Percentiles rank a stretch among this genome's conserved stretches.
Conservation (phyloP, 2,329 filamentous ascomycete genomes). For the Colletotrichum cordylinicola region DNA sequence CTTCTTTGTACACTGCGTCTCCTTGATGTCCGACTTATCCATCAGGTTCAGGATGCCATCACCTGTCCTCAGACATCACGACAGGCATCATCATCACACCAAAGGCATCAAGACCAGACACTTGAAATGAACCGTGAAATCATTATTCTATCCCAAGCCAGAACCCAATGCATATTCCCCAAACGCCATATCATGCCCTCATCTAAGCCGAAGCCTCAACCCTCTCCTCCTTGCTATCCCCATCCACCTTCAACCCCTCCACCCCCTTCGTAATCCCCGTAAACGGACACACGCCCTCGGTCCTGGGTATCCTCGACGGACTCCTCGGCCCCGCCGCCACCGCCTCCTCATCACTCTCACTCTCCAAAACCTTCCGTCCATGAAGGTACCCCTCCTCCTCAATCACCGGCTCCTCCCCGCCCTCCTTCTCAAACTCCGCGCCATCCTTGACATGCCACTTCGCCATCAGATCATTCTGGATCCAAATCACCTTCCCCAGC, state of each 20-base stretch:
- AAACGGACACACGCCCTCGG: conserved; percentile 29
- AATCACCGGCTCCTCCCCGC: conserved; percentile 50
- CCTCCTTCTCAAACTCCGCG: conserved; percentile 58
- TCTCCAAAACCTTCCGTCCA: conserved; percentile 63
- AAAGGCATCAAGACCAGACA: neutral
- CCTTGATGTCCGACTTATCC: too few species aligned
- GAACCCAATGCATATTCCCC: neutral
- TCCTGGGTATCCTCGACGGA: conserved; percentile 21
- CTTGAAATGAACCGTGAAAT: neutral
- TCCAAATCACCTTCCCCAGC: conserved; percentile 83
- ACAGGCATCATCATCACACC: neutral
- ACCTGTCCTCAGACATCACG: too few species aligned
- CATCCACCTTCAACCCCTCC: neutral
- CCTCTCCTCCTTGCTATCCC: neutral
- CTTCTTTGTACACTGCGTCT: neutral
- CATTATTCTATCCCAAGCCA: neutral
- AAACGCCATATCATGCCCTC: neutral
- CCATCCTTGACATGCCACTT: conserved; percentile 79
- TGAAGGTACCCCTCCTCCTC: conserved; percentile 70
- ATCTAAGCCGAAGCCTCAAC: neutral
- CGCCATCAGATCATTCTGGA: conserved; percentile 87
- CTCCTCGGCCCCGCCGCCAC: neutral
- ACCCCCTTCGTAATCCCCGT: conserved; percentile 23
- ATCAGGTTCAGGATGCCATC: too few species aligned
- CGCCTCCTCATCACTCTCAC: conserved; percentile 38